Conservation (phyloP, 2,329 filamentous ascomycete species). For the Ceratocystis harringtonii region DNA sequence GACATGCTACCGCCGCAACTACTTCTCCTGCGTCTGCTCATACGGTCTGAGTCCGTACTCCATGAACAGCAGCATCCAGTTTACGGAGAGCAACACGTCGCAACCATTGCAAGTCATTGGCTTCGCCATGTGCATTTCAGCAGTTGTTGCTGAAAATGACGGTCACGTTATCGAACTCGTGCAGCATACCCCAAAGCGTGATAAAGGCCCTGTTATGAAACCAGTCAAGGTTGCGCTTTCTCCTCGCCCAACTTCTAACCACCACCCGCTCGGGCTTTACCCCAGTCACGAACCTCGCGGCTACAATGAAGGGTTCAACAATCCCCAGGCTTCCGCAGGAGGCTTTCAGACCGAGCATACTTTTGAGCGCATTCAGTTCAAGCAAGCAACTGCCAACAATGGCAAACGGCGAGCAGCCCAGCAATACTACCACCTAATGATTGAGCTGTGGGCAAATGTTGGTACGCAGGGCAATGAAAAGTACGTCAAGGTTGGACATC, state of each 20-base stretch:
- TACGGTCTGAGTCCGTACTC: conserved; percentile 51
- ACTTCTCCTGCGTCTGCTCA: conserved; percentile 73
- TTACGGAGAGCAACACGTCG: conserved; percentile 35
- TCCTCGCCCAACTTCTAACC: conserved; percentile 45
- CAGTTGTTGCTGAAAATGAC: conserved; percentile 60
- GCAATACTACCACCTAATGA: conserved; percentile 82
- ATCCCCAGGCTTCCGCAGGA: conserved; percentile 23
- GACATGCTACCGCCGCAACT: conserved; percentile 87
- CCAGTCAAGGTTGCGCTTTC: conserved; percentile 54
- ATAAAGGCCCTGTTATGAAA: conserved; percentile 68
- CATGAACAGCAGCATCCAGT: conserved; percentile 32
- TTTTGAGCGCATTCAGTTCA: conserved; percentile 89
- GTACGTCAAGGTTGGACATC: conserved; percentile 56
- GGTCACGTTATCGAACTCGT: conserved; percentile 70
- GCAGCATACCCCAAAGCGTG: conserved; percentile 81
- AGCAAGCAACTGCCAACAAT: conserved; percentile 86
- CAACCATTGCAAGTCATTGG: conserved; percentile 52
- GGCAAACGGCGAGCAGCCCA: conserved; percentile 80
- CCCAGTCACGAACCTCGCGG: conserved; percentile 23
- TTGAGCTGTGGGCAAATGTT: conserved; percentile 65
- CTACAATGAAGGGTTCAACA: conserved; percentile 19
- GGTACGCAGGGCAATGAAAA: conserved; percentile 34
- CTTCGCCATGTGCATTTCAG: conserved; percentile 74
- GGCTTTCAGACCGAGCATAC: conserved; percentile 38
- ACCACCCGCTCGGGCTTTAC: conserved; percentile 34